phyloP scores from a whole-genome alignment of 805 yeast genomes.

The Ogataea wickerhamii region DNA sequence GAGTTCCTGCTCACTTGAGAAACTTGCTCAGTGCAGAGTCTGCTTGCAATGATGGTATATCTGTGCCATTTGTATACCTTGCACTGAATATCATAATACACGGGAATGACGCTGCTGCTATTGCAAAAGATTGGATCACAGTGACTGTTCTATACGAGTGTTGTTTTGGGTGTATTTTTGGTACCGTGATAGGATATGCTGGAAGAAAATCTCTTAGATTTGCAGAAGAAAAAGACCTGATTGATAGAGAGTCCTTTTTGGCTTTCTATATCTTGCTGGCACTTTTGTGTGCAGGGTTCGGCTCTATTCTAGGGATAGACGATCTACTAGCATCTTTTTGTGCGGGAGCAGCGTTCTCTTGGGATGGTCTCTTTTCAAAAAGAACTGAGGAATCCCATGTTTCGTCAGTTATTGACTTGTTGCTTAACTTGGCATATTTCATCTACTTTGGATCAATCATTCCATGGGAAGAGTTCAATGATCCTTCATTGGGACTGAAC shows the following conservation, averaged over 20 bases:
- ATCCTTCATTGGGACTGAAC: constrained; percentile 40
- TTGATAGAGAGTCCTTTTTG: constrained; percentile 61
- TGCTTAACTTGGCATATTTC: constrained; percentile 63
- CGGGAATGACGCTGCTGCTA: constrained; percentile 43
- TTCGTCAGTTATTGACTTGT: constrained; percentile 60
- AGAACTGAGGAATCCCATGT: constrained; percentile 60
- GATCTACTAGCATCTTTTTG: constrained; percentile 69
- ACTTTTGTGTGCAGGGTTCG: constrained; percentile 55
- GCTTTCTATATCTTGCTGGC: constrained; percentile 53
- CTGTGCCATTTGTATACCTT: constrained; percentile 64
- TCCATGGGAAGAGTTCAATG: constrained; percentile 65
- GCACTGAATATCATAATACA: constrained; percentile 53
- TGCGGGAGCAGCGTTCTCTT: constrained; percentile 69
- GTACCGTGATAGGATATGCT: constrained; percentile 49
- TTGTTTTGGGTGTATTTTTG: constrained; percentile 50
- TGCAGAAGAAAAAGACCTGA: constrained; percentile 48
- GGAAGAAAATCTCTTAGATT: constrained; percentile 49
- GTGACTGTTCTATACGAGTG: constrained; percentile 62
- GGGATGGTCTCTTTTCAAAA: constrained; percentile 67
- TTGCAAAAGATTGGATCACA: constrained; percentile 61
- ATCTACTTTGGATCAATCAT: constrained; percentile 67
- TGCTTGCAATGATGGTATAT: constrained; percentile 74
- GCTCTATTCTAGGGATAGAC: constrained; percentile 66
- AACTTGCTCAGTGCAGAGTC: constrained; percentile 65
- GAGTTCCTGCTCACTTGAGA: constrained; percentile 61